These are phyloP conservation scores for Penicillium paradoxum DNA, from an alignment of 495 filamentous ascomycete genomes.

Conservation along the genomic window DNA sequence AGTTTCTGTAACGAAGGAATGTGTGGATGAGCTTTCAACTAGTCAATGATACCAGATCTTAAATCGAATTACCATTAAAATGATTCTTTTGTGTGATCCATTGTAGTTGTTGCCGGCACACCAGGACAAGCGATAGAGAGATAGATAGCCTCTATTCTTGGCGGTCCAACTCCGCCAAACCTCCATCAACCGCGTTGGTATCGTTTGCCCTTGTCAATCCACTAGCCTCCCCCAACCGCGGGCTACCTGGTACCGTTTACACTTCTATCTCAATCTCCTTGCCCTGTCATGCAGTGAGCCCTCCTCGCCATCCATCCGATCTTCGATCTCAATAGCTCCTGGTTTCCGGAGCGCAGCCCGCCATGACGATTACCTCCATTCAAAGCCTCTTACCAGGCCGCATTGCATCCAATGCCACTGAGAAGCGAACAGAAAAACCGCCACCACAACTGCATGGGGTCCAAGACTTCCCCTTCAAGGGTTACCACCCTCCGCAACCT, in stretches of 20 bases:
- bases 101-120: background rate
- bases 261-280: background rate
- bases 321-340: constrained; percentile 27
- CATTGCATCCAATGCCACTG: constrained; percentile 26
- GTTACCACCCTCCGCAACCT: constrained; percentile 59
- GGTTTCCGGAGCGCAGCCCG: constrained; percentile 24
- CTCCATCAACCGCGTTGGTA: constrained; percentile 8
- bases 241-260: background rate
- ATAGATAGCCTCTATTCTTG: constrained; percentile 14
- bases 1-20: constrained; percentile 11
- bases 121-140: background rate
- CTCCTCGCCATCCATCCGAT: constrained; percentile 1
- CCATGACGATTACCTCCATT: constrained; percentile 48
- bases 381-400: constrained; percentile 38
- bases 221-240: background rate
- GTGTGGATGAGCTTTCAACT: constrained; percentile 1
- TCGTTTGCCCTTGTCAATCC: constrained; percentile 2
- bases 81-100: background rate
- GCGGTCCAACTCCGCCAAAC: constrained; percentile 13
- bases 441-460: constrained; percentile 48
- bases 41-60: constrained; percentile 2
- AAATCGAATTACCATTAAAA: background rate
- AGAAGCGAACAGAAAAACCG: constrained; percentile 42
- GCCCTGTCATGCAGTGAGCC: constrained; percentile 32
- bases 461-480: constrained; percentile 74